Percentiles rank a stretch among this genome's conserved stretches.
Evolutionary conservation across 1,284 basidiomycete genomes (phyloP).

Genomic region (Cryptococcus maquisensis): DNA sequence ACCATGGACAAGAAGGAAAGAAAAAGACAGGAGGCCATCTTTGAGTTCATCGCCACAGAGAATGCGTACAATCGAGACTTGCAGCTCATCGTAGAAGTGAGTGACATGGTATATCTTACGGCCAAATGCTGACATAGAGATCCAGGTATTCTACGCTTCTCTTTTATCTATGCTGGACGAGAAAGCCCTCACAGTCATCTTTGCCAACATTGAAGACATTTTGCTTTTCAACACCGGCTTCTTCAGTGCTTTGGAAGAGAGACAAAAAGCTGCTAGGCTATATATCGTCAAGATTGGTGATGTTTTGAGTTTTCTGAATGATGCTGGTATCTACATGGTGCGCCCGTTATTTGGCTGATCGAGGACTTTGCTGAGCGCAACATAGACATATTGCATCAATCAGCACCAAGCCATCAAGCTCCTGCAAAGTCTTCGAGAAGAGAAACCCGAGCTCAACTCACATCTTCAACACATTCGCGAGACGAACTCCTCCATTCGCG

Average conservation of each 20-base stretch:
- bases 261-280: constrained; percentile 83
- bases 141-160: constrained; percentile 72
- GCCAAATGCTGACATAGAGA: not conserved
- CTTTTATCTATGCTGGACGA: constrained; percentile 68
- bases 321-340: constrained; percentile 75
- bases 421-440: constrained; percentile 67
- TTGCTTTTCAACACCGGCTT: constrained; percentile 82
- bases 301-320: constrained; percentile 65
- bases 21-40: constrained; percentile 81
- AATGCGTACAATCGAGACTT: constrained; percentile 79
- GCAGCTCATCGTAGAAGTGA: constrained; percentile 81
- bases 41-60: constrained; percentile 87
- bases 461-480: constrained; percentile 54
- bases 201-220: constrained; percentile 89
- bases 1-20: constrained; percentile 72
- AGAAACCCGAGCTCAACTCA: constrained; percentile 61
- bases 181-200: constrained; percentile 76
- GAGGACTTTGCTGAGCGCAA: constrained; percentile 11
- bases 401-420: constrained; percentile 75
- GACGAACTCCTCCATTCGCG: constrained; percentile 67
- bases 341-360: constrained; percentile 18
- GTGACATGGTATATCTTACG: constrained; percentile 6
- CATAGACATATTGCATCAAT: constrained; percentile 86
- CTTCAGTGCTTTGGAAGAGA: constrained; percentile 77
- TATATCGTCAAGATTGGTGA: constrained; percentile 87